These are phyloP conservation scores for Trametes cubensis DNA, from an alignment of 768 basidiomycete genomes.

Conservation along the genomic window DNA sequence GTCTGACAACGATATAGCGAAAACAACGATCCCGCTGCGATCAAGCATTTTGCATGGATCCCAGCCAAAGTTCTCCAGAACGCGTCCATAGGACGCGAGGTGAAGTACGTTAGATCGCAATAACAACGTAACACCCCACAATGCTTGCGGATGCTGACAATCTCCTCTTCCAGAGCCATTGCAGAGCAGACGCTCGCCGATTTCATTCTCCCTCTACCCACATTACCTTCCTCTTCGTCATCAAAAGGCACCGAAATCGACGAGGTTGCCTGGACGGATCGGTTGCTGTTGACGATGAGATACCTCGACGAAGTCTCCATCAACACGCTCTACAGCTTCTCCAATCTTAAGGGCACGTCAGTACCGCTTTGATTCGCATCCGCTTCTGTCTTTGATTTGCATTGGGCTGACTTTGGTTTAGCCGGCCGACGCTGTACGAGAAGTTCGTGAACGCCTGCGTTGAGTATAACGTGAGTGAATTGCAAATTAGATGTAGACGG, in stretches of 20 bases:
- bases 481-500: neutral
- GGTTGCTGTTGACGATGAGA: constrained; percentile 71
- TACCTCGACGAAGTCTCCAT: constrained; percentile 62
- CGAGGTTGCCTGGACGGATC: constrained; percentile 85
- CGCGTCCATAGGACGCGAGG: constrained; percentile 53
- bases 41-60: constrained; percentile 90
- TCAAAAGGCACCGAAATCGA: constrained; percentile 61
- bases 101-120: constrained; percentile 47
- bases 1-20: constrained; percentile 54
- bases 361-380: constrained; percentile 31
- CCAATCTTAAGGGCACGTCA: constrained; percentile 65
- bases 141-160: neutral
- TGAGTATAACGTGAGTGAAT: constrained; percentile 75
- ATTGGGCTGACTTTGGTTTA: neutral
- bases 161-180: constrained; percentile 43
- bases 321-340: constrained; percentile 59
- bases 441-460: constrained; percentile 74
- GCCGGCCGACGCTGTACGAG: constrained; percentile 72
- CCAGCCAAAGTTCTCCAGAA: constrained; percentile 71
- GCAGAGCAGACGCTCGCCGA: constrained; percentile 72
- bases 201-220: constrained; percentile 82
- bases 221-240: constrained; percentile 42
- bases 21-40: constrained; percentile 70
- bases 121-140: neutral
- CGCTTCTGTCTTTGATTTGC: neutral